phyloP scores from a whole-genome alignment of 1,139 yeast genomes.

The Geotrichum australiense region DNA sequence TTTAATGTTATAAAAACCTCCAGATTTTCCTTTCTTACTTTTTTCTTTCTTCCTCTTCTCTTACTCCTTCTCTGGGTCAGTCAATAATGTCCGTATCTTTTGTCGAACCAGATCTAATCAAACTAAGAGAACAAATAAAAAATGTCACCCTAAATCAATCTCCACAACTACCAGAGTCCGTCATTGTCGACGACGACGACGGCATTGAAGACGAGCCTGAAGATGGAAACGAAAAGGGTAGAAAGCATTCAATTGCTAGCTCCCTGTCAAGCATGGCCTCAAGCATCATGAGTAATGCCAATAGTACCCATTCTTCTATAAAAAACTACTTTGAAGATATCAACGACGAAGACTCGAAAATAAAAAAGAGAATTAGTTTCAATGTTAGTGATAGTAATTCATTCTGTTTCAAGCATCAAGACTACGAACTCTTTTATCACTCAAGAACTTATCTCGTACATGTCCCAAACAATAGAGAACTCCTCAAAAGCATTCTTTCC shows the following conservation, averaged over 20 bases:
- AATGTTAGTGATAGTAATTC: slow-evolving; percentile 20
- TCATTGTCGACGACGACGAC: background rate
- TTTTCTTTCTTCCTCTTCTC: background rate
- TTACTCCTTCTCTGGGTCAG: background rate
- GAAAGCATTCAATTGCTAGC: background rate
- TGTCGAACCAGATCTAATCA: slow-evolving; percentile 13
- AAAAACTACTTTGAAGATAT: slow-evolving; percentile 1
- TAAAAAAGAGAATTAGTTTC: slow-evolving; percentile 7
- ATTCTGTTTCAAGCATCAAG: slow-evolving; percentile 25
- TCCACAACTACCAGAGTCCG: background rate
- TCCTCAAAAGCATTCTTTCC: slow-evolving; percentile 21
- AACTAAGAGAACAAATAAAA: slow-evolving; percentile 5
- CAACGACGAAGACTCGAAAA: background rate
- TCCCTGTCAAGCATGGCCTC: background rate
- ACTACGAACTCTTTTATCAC: slow-evolving; percentile 19
- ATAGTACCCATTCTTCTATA: background rate
- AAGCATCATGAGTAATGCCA: background rate
- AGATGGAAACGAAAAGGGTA: background rate
- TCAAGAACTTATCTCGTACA: slow-evolving; percentile 25
- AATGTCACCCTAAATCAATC: background rate
- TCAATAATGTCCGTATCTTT: slow-evolving; percentile 14
- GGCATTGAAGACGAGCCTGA: background rate
- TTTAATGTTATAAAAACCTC: no score
- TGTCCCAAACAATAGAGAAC: slow-evolving; percentile 11
- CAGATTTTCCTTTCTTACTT: background rate